Evolutionary conservation across 2,329 filamentous ascomycete species (phyloP), one percentile per base, ranked within the genome.

Genomic region (Coccinonectria pachysandricola): DNA sequence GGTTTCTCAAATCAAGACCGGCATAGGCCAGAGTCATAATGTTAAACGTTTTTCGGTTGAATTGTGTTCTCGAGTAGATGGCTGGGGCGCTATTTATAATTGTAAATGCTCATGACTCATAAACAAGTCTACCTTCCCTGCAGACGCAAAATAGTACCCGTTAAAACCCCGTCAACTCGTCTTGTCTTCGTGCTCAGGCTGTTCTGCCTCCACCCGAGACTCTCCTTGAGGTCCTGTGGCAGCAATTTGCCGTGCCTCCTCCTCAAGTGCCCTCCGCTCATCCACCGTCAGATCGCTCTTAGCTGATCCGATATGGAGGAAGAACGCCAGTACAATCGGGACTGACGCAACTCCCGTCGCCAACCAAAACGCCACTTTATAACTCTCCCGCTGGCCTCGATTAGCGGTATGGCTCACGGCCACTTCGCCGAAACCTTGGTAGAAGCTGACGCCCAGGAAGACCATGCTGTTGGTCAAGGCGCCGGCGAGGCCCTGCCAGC

Each of bases 401-500:
- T 59, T 64, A 22, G 58, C 54, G 7, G 51, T 51, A 19, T 49
- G 35, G 0, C 59, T 59, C n/a, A 59, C 53, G 3, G 50, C 51
- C 8, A 81, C 64, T 43, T 81, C 75, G 5, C 69, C 71, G 33
- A 79, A 66, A 0, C 71, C 76, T 9, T 82, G 60, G 39, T 70
- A 66, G 15, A 81, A 54, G 3, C 73, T 72, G 27, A 79, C 74
- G 4, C 73, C 72, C 5, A 81, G 50, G 40, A 77, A 72, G 7
- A 79, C 45, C 2, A 76, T 51, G 12, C 65, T 64, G 47, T 77
- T 79, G 37, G 76, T 69, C 22, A 81, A 45, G 0, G 71, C 74
- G 3, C 75, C 77, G 0, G 75, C 77, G 2, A 80, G 52, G 0
- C 75, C 76, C 42, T 82, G 76, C 34, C 67, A 60, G 8, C 61